A percentile compares a stretch with the other conserved stretches of the same genome.
Conservation (phyloP, 2,329 filamentous ascomycete species). For the Rachicladosporium sp. region DNA sequence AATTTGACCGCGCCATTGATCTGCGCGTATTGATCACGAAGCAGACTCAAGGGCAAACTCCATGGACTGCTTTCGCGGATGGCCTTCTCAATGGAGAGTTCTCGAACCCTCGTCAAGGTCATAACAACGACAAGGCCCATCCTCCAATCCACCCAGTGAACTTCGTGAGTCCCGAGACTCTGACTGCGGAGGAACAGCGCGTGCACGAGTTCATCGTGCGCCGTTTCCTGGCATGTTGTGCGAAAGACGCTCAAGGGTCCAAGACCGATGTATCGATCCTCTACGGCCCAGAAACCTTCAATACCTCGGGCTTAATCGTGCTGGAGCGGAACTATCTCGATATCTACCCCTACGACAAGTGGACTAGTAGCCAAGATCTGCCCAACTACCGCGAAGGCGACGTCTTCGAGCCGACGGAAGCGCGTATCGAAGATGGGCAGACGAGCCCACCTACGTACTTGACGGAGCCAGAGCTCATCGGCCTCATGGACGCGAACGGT, state of each 20-base stretch:
- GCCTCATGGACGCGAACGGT: conserved; percentile 94
- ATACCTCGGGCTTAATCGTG: conserved; percentile 71
- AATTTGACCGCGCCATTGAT: conserved; percentile 84
- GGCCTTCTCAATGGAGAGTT: conserved; percentile 64
- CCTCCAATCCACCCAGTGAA: conserved; percentile 92
- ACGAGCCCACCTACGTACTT: conserved; percentile 75
- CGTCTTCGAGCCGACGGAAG: conserved; percentile 75
- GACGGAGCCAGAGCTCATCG: conserved; percentile 90
- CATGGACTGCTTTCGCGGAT: conserved; percentile 75
- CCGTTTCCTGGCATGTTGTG: conserved; percentile 89
- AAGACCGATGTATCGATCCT: conserved; percentile 73
- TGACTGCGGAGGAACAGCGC: conserved; percentile 51
- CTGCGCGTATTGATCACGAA: conserved; percentile 69
- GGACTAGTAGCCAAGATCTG: conserved; percentile 75
- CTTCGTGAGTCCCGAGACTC: conserved; percentile 53
- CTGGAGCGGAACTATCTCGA: conserved; percentile 86
- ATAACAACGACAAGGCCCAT: conserved; percentile 91
- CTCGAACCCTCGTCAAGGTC: conserved; percentile 66
- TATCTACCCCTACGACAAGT: conserved; percentile 92
- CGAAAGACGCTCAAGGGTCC: conserved; percentile 80
- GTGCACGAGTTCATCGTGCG: conserved; percentile 89
- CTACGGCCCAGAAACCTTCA: conserved; percentile 75
- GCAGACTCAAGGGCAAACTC: conserved; percentile 55
- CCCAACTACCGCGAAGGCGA: conserved; percentile 72
- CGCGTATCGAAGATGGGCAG: conserved; percentile 80